A percentile compares a stretch with the other conserved stretches of the same genome.
Evolutionary conservation across 225 moss, liverwort and hornwort species (phyloP).

Genomic region (Ulota crispa): DNA sequence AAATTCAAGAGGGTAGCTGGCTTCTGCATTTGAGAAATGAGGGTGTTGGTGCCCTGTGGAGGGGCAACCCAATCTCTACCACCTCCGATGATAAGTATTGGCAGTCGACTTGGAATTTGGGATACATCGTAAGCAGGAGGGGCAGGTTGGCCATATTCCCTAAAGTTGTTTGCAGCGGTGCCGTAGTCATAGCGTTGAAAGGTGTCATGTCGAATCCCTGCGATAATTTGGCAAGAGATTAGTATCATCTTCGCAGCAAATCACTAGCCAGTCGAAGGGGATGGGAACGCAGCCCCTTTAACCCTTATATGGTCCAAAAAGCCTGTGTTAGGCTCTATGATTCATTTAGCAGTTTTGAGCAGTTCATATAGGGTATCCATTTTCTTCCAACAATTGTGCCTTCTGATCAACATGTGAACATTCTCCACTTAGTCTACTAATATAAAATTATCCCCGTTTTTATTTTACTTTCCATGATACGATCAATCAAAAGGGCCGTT

Average conservation of each 20-base stretch:
- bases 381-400: too few species aligned
- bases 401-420: too few species aligned
- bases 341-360: too few species aligned
- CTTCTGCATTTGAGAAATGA: constrained; percentile 31
- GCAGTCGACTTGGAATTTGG: constrained; percentile 39
- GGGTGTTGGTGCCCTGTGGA: constrained; percentile 23
- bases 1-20: constrained; percentile 20
- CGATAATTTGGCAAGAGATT: neutral
- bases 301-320: too few species aligned
- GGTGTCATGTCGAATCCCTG: constrained; percentile 46
- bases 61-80: constrained; percentile 57
- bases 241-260: neutral
- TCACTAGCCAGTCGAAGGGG: neutral
- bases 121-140: constrained; percentile 41
- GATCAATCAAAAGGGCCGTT: too few species aligned
- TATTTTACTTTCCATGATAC: too few species aligned
- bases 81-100: constrained; percentile 42
- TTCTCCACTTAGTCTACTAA: too few species aligned
- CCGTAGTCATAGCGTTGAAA: constrained; percentile 55
- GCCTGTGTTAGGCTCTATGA: too few species aligned
- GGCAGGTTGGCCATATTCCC: constrained; percentile 37
- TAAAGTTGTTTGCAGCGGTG: constrained; percentile 14
- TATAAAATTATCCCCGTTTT: too few species aligned
- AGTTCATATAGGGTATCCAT: too few species aligned
- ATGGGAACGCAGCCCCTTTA: neutral